Evolutionary conservation across 192 early-diverging fungal species (phyloP), one percentile per base, ranked within the genome.

Genomic region (Chytriomyces sp.): DNA sequence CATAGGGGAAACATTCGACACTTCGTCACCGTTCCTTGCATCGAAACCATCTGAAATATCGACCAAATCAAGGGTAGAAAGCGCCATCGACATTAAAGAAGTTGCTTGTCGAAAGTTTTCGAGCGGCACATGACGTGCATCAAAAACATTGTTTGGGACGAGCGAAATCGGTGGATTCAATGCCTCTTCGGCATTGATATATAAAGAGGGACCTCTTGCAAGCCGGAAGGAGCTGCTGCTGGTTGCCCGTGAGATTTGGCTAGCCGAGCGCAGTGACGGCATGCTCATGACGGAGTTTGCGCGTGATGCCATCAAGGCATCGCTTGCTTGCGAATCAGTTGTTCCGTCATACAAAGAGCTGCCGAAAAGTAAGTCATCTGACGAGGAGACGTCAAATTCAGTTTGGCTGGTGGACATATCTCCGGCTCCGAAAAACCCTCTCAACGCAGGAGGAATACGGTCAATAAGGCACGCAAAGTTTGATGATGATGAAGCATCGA

Each of bases 401-500:
- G 35, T 35, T 35, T 35, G 35, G 35, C 35, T 35, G 2, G 35
- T 35, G 35, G 35, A 35, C 35, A 35, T 35, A 35, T 35, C 35
- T 35, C 35, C 16, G 16, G 5, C 68, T 9, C 68, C 68, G 35
- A 49, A 69, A 47, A 69, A 69, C 5, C 53, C 68, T 18, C 68
- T 46, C 9, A 69, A 50, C n/a, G 68, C 23, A 18, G 68, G 68
- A 23, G 68, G 68, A 45, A 69, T 69, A 16, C 68, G 35, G 50
- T 49, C 46, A 8, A 69, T 6, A 16, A 69, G 68, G 50, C 53
- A 69, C 20, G 47, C 35, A 28, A 53, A 49, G 26, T 69, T 50
- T 7, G 35, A 7, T 7, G 11, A n/a, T 20, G 23, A 26, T 49
- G 9, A 8, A 8, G 8, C 49, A 4, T 18, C 53, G 3, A 20